Base-by-base conservation (phyloP, 139 green algal species). In the Chlorella sorokiniana region DNA sequence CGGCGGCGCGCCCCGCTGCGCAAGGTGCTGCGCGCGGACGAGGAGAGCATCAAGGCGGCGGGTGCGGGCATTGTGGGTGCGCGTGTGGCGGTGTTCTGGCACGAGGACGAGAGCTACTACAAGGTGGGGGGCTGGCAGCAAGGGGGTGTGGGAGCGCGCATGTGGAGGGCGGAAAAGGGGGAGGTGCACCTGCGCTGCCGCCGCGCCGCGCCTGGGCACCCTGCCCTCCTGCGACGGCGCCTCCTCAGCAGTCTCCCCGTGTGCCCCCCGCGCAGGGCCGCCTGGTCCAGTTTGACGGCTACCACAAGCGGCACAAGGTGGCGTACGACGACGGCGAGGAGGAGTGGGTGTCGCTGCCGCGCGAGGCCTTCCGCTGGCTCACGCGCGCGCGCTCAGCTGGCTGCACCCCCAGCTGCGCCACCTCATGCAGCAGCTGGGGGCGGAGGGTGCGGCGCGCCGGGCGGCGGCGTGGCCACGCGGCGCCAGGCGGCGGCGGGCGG, bases 321-420 rank as follows among this genome's bases (percentile, higher is more conserved):
- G 35, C 67, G 45, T 94, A 94, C 69, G 92, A 95, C 69, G 92
- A 94, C 61, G 87, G 88, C 23, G 81, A 91, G 76, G 81, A 88
- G 38, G 90, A 94, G 71, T 89, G 87, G 84, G 51, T 93, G 52
- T 51, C 70, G 3, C 83, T 95, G 69, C 27, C 76, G 40, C 64
- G 79, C 14, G 83, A 92, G 51, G 23, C 48, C 6, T 92, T 91
- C 81, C 63, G 75, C 31, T 90, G 62, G 54, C 75, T 88, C n/a
- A 79, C 63, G 29, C 69, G 59, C 63, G 81, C 68, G 16, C 72
- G 56, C 48, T 70, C 69, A 54, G 69, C 59, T 37, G 78, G 68
- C 48, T 87, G 76, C 59, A 70, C 42, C 61, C 68, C 56, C 10
- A 61, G 48, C 27, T 76, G 40, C 59, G 59, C 37, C 29, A 33